Conservation (phyloP, 2,329 filamentous ascomycete genomes). For the Sporothrix mexicana region DNA sequence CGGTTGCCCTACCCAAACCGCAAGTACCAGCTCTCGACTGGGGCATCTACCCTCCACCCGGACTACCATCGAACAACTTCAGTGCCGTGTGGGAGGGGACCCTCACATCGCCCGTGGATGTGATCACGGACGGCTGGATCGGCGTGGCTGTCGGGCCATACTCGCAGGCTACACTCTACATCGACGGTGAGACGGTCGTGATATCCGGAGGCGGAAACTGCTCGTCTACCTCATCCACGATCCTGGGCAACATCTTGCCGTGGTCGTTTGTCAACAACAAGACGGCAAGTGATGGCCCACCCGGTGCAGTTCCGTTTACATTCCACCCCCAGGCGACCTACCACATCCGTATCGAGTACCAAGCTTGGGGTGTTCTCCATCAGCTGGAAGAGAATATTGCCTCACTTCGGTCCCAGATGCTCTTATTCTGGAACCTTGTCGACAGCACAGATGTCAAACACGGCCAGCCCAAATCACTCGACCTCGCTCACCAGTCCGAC, state of each 20-base stretch:
- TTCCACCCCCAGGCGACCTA: not conserved
- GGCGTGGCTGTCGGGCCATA: not conserved
- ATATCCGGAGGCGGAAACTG: not conserved
- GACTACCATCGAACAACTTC: not conserved
- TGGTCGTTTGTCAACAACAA: not conserved
- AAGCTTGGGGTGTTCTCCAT: not conserved
- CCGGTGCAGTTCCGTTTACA: not conserved
- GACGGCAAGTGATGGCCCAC: not conserved
- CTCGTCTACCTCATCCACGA: not conserved
- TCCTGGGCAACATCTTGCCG: not conserved
- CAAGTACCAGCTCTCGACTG: not conserved
- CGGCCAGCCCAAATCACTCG: too few relatives aligned
- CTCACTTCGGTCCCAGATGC: constrained; percentile 13
- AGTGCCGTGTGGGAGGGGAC: not conserved
- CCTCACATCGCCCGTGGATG: not conserved
- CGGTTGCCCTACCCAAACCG: not conserved
- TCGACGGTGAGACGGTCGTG: not conserved
- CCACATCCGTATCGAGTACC: not conserved
- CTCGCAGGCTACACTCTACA: not conserved
- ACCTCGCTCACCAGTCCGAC: not conserved
- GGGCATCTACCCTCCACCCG: not conserved
- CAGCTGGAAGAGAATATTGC: not conserved
- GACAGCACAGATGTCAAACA: too few relatives aligned
- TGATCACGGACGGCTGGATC: not conserved
- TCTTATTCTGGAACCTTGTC: constrained; percentile 16